A percentile compares a stretch with the other conserved stretches of the same genome.
Evolutionary conservation across 345 rosid genomes (phyloP).

Genomic region (Triadica sebifera): DNA sequence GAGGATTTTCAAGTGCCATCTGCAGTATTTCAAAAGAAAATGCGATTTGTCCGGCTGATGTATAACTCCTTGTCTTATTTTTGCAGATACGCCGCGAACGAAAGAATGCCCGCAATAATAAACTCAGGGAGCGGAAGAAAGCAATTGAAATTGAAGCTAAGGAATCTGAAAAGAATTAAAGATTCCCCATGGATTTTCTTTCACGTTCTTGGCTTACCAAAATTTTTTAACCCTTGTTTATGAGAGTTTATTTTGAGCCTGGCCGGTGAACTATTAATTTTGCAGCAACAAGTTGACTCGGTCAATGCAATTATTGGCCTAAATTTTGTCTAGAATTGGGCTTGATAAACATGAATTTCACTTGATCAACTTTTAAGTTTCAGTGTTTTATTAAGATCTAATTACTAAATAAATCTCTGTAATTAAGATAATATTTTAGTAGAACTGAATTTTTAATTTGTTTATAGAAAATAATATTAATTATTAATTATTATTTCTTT

Average conservation of each 20-base stretch:
- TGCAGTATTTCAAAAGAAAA: background rate
- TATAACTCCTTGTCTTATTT: background rate
- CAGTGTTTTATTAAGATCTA: too few relatives aligned
- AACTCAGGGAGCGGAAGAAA: constrained; percentile 59
- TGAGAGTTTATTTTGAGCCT: background rate
- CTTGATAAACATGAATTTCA: too few relatives aligned
- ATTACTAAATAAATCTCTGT: too few relatives aligned
- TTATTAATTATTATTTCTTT: too few relatives aligned
- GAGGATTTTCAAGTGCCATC: background rate
- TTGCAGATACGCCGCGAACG: constrained; percentile 45
- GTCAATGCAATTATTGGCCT: too few relatives aligned
- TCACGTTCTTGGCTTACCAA: background rate
- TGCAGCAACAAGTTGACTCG: too few relatives aligned
- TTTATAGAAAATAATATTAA: too few relatives aligned
- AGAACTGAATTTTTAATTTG: too few relatives aligned
- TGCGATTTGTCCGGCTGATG: background rate
- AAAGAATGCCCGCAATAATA: constrained; percentile 36
- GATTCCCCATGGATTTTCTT: background rate
- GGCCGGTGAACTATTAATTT: background rate
- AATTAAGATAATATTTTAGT: too few relatives aligned
- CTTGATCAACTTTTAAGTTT: too few relatives aligned
- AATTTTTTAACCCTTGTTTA: background rate
- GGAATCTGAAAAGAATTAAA: constrained; percentile 31
- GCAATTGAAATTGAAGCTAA: constrained; percentile 23
- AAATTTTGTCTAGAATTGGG: too few relatives aligned